Evolutionary conservation across 2,329 filamentous ascomycete species (phyloP).

Genomic region (Beauveria varroae): DNA sequence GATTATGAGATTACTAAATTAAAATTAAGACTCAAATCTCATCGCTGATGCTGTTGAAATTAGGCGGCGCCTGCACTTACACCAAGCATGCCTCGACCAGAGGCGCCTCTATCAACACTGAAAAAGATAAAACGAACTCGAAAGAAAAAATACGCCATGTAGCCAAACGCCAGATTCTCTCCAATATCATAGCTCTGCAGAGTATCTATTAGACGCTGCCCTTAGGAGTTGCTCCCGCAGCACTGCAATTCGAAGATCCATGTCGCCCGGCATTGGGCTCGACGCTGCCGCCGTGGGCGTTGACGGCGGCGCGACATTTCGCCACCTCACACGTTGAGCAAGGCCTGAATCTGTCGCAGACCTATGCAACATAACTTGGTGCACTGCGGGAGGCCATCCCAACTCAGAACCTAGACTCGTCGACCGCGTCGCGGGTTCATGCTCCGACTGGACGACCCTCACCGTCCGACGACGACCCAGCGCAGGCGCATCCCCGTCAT

Average conservation of each 20-base stretch:
- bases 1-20: background rate
- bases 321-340: background rate
- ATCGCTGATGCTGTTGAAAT: background rate
- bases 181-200: background rate
- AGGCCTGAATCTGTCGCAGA: background rate
- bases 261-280: background rate
- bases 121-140: background rate
- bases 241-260: background rate
- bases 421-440: background rate
- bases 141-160: background rate
- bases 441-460: background rate
- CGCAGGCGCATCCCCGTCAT: background rate
- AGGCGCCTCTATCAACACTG: background rate
- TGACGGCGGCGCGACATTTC: background rate
- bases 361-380: background rate
- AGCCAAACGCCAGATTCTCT: background rate
- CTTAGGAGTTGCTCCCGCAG: conserved; percentile 1
- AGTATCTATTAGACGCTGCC: background rate
- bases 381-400: background rate
- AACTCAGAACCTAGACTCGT: background rate
- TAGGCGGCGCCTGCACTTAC: background rate
- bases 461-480: background rate
- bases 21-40: background rate
- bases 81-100: background rate
- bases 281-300: background rate